Conservation (phyloP, 2,329 filamentous ascomycete genomes). For the Fusarium duplospermum region DNA sequence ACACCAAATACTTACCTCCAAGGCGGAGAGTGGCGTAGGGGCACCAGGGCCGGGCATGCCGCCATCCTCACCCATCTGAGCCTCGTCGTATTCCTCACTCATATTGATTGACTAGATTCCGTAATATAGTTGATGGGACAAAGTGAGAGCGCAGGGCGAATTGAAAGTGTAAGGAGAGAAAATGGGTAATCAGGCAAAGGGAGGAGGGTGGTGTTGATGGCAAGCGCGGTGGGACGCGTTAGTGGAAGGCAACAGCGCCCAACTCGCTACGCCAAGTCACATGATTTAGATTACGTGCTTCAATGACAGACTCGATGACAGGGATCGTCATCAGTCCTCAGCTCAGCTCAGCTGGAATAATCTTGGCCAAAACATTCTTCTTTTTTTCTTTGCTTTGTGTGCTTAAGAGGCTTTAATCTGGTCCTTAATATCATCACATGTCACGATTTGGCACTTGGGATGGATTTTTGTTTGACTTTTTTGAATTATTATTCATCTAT, state of each 20-base stretch:
- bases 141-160: background rate
- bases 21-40: conserved; percentile 85
- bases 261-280: conserved; percentile 53
- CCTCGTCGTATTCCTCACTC: conserved; percentile 73
- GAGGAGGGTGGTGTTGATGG: conserved; percentile 37
- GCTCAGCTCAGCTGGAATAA: background rate
- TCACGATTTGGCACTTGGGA: background rate
- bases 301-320: background rate
- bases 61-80: conserved; percentile 74
- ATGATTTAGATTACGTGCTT: conserved; percentile 36
- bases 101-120: conserved; percentile 46
- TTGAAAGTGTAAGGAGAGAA: background rate
- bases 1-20: conserved; percentile 76
- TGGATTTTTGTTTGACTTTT: conserved; percentile 2
- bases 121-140: background rate
- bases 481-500: conserved; percentile 28
- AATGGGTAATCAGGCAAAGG: conserved; percentile 26
- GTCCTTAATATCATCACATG: background rate
- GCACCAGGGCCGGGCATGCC: conserved; percentile 86
- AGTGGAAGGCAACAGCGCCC: conserved; percentile 41
- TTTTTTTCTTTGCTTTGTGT: background rate
- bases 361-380: background rate
- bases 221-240: conserved; percentile 52
- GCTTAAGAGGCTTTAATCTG: background rate
- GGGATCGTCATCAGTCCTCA: conserved; percentile 4